Percentiles rank a stretch among this genome's conserved stretches.
These are phyloP conservation scores for Candida sojae DNA, from an alignment of 1,139 yeast species.

Conservation along the genomic window DNA sequence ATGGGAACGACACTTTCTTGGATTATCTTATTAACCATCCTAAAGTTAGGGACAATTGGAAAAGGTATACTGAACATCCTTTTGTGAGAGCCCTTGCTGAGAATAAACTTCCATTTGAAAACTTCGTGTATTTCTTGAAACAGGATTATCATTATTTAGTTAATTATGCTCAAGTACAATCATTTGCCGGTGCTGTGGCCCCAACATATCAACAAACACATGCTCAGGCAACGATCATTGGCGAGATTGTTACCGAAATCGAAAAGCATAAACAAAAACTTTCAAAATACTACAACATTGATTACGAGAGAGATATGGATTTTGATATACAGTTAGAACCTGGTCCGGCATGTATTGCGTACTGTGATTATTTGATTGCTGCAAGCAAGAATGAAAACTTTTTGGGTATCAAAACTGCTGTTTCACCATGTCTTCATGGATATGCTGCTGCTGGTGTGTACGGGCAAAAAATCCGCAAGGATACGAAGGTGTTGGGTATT, in stretches of 20 bases:
- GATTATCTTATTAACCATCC: slow-evolving; percentile 61
- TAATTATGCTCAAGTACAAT: slow-evolving; percentile 70
- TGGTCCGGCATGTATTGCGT: slow-evolving; percentile 57
- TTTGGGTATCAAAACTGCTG: slow-evolving; percentile 64
- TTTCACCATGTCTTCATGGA: slow-evolving; percentile 80
- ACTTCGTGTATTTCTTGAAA: slow-evolving; percentile 59
- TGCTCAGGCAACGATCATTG: slow-evolving; percentile 53
- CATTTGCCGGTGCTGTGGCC: slow-evolving; percentile 64
- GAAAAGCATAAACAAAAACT: slow-evolving; percentile 57
- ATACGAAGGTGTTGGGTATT: slow-evolving; percentile 9
- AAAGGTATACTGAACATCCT: slow-evolving; percentile 57
- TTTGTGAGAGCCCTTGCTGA: slow-evolving; percentile 58
- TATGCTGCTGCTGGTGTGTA: slow-evolving; percentile 54
- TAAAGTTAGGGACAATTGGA: slow-evolving; percentile 56
- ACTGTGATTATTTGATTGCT: slow-evolving; percentile 59
- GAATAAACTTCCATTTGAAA: slow-evolving; percentile 49
- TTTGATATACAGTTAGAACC: slow-evolving; percentile 43
- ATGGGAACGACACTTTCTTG: slow-evolving; percentile 18
- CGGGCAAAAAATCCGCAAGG: slow-evolving; percentile 21
- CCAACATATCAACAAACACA: slow-evolving; percentile 55
- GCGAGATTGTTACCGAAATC: slow-evolving; percentile 57
- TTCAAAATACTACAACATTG: slow-evolving; percentile 42
- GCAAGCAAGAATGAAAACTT: slow-evolving; percentile 58
- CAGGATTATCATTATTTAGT: slow-evolving; percentile 75
- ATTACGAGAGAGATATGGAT: slow-evolving; percentile 45